These are phyloP conservation scores for Artomyces pyxidatus DNA, from an alignment of 768 basidiomycete species.

Conservation along the genomic window DNA sequence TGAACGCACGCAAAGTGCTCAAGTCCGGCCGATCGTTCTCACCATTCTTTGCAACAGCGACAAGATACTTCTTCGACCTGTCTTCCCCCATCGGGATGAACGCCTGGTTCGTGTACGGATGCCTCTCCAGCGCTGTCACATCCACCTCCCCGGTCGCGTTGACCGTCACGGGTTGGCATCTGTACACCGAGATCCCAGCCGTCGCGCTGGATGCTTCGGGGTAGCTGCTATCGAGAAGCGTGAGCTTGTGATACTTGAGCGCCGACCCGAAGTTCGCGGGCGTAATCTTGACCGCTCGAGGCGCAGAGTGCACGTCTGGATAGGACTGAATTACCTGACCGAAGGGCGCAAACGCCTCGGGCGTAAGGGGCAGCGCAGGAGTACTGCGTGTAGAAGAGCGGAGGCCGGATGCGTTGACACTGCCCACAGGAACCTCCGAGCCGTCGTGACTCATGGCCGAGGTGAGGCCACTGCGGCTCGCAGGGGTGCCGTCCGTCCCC, in stretches of 20 bases:
- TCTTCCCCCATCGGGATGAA: slow-evolving; percentile 89
- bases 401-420: too few relatives aligned
- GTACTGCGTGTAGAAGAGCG: slow-evolving; percentile 20
- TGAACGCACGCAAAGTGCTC: slow-evolving; percentile 68
- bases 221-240: slow-evolving; percentile 62
- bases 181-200: slow-evolving; percentile 73
- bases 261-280: slow-evolving; percentile 88
- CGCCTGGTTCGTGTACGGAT: slow-evolving; percentile 83
- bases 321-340: slow-evolving; percentile 92
- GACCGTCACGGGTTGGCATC: slow-evolving; percentile 54
- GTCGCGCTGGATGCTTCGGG: slow-evolving; percentile 47
- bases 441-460: neutral
- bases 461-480: neutral
- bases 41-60: slow-evolving; percentile 81
- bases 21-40: slow-evolving; percentile 71
- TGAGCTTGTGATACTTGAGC: slow-evolving; percentile 86
- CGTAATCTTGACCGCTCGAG: slow-evolving; percentile 60
- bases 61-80: slow-evolving; percentile 57
- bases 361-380: slow-evolving; percentile 65
- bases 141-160: slow-evolving; percentile 49
- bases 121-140: slow-evolving; percentile 78
- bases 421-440: neutral
- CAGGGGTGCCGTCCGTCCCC: slow-evolving; percentile 1
- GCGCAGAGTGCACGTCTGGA: slow-evolving; percentile 53
- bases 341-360: slow-evolving; percentile 81